phyloP scores from a whole-genome alignment of 768 basidiomycete genomes.

The Boletus reticulatus region DNA sequence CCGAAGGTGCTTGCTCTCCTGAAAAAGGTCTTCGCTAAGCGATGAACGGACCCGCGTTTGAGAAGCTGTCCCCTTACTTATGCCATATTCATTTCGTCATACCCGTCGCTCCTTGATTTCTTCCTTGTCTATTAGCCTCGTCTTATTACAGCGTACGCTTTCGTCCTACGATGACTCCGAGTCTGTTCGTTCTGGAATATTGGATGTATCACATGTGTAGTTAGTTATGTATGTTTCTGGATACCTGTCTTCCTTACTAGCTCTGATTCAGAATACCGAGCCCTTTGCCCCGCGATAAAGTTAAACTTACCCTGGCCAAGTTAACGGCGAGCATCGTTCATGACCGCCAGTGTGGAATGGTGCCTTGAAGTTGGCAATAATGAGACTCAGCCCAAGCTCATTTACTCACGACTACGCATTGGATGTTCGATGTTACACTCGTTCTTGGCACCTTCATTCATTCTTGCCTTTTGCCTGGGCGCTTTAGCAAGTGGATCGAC shows the following conservation, averaged over 20 bases:
- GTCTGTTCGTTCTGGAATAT: conserved; percentile 29
- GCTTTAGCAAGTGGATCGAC: conserved; percentile 1
- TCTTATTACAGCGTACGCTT: conserved; percentile 20
- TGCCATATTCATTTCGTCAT: conserved; percentile 35
- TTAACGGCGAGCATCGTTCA: neutral
- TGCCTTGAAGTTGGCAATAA: too few relatives aligned
- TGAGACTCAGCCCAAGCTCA: neutral
- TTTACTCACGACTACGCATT: neutral
- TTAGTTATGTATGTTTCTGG: conserved; percentile 39
- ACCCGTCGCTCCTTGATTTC: conserved; percentile 24
- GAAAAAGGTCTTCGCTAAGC: conserved; percentile 92
- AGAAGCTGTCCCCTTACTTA: conserved; percentile 28
- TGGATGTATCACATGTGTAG: conserved; percentile 38
- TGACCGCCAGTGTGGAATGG: neutral
- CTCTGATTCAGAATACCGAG: neutral
- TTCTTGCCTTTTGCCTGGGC: conserved; percentile 11
- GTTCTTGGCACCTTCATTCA: conserved; percentile 8
- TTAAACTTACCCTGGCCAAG: neutral
- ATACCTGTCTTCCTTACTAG: conserved; percentile 32
- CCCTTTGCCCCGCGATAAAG: conserved; percentile 5
- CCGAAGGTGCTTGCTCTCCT: conserved; percentile 89
- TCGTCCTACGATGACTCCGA: conserved; percentile 11
- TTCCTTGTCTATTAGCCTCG: conserved; percentile 4
- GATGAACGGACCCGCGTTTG: conserved; percentile 44
- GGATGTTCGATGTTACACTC: conserved; percentile 27